These are phyloP conservation scores for Pachysolen tannophilus DNA, from an alignment of 805 yeast species.

Conservation along the genomic window DNA sequence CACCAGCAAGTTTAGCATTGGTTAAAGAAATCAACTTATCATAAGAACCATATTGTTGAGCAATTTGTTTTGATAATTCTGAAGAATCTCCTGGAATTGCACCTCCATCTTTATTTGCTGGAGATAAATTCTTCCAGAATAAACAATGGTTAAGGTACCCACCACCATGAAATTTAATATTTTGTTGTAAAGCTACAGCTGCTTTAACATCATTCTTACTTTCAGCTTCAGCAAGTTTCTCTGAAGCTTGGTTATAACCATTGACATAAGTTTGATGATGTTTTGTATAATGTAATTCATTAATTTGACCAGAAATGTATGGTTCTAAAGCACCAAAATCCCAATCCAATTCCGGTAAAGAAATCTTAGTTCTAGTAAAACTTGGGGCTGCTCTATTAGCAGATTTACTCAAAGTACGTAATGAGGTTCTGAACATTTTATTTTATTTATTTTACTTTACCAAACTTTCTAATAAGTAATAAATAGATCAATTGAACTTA, in stretches of 20 bases:
- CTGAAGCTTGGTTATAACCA: constrained; percentile 73
- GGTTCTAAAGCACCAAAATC: constrained; percentile 86
- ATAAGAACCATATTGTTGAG: constrained; percentile 59
- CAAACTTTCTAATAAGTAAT: no score
- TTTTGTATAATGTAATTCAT: constrained; percentile 79
- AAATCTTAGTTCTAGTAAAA: constrained; percentile 51
- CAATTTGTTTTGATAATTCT: constrained; percentile 50
- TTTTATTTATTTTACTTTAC: neutral
- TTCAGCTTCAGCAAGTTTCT: constrained; percentile 62
- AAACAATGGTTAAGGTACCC: constrained; percentile 81
- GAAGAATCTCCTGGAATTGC: constrained; percentile 47
- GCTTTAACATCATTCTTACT: constrained; percentile 49
- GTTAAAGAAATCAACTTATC: constrained; percentile 59
- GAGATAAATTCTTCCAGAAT: constrained; percentile 86
- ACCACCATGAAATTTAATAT: constrained; percentile 88
- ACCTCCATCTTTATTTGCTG: constrained; percentile 72
- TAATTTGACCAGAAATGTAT: constrained; percentile 75
- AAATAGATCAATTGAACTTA: no score
- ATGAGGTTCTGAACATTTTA: constrained; percentile 7
- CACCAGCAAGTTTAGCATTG: constrained; percentile 70
- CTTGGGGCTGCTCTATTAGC: constrained; percentile 8
- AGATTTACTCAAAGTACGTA: constrained; percentile 3
- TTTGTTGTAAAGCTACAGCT: constrained; percentile 58
- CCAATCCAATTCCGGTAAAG: constrained; percentile 76
- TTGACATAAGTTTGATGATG: constrained; percentile 90